Base-by-base conservation (phyloP, 257 asterid species). In the Lavandula angustifolia region DNA sequence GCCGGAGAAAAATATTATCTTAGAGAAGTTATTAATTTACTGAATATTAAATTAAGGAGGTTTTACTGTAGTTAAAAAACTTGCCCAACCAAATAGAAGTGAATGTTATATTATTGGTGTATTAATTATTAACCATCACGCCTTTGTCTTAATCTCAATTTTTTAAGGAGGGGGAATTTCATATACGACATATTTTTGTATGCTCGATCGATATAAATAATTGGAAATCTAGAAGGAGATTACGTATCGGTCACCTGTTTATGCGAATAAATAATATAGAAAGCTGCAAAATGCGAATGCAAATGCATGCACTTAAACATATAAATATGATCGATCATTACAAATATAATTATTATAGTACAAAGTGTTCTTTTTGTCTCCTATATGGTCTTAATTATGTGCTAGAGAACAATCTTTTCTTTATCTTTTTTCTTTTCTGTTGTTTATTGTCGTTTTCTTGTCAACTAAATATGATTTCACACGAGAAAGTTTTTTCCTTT, bases 401-500 rank as follows among this genome's bases (percentile, higher is more conserved):
- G 34, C 54, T 55, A 48, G 71, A 76, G 71, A 76, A 71, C 74
- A 54, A 51, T 57, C 58, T 49, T 62, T 56, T 53, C 49, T 9
- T 56, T 68, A 38, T 38, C 54, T 62, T 18, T 33, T 54, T 49
- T 40, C 51, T 16, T 10, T 14, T 18, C 5, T 40, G 47, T 59
- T 59, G 13, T 59, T 60, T 16, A n/a, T 64, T 70, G 69, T 58
- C 64, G 40, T 44, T 65, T 70, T 43, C 34, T 58, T 70, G 68
- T 71, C 74, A 54, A 29, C 46, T 54, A 54, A 66, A 11, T 60
- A 58, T 71, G 54, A 75, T 70, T 54, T 70, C 74, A 66, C 62
- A 61, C 66, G 46, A 48, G 38, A 71, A 9, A 35, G 62, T 55
- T 13, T 18, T 37, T 11, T 43, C 50, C 47, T 67, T 59, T 68